Percentiles rank a stretch among this genome's conserved stretches.
Evolutionary conservation across 2,329 filamentous ascomycete species (phyloP).

Genomic region (Paraconiothyrium sp.): DNA sequence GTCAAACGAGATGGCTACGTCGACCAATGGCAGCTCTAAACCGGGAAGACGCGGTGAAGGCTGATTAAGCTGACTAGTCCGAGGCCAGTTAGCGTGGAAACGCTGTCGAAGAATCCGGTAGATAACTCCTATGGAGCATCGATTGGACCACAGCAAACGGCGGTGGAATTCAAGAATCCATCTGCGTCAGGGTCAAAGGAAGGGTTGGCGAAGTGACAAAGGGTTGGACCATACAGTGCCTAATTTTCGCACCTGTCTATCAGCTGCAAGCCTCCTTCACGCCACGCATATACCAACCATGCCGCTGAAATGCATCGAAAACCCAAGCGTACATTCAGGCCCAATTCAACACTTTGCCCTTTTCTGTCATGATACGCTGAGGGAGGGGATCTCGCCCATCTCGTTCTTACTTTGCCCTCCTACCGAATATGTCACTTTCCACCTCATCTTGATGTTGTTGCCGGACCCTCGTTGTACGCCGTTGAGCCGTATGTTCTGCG

Average conservation of each 20-base stretch:
- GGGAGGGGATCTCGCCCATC: conserved; percentile 83
- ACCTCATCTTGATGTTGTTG: conserved; percentile 84
- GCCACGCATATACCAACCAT: background rate
- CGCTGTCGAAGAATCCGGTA: background rate
- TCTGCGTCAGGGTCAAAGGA: background rate
- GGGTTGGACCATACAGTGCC: background rate
- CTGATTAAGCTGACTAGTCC: background rate
- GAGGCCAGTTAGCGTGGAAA: background rate
- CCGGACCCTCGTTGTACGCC: conserved; percentile 79
- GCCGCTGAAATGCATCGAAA: conserved; percentile 16
- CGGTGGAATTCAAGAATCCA: background rate
- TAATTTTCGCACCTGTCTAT: background rate
- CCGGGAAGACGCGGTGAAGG: background rate
- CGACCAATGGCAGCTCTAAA: background rate
- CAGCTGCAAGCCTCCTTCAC: background rate
- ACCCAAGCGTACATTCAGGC: background rate
- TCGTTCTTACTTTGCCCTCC: conserved; percentile 74
- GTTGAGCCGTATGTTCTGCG: conserved; percentile 81
- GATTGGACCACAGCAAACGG: conserved; percentile 1
- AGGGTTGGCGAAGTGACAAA: background rate
- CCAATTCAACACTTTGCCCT: background rate
- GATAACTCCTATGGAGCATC: background rate
- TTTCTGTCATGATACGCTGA: conserved; percentile 71
- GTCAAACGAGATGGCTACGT: background rate
- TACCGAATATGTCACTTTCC: conserved; percentile 83